Base-by-base conservation (phyloP, 805 yeast species). In the Kazachstania taianensis region DNA sequence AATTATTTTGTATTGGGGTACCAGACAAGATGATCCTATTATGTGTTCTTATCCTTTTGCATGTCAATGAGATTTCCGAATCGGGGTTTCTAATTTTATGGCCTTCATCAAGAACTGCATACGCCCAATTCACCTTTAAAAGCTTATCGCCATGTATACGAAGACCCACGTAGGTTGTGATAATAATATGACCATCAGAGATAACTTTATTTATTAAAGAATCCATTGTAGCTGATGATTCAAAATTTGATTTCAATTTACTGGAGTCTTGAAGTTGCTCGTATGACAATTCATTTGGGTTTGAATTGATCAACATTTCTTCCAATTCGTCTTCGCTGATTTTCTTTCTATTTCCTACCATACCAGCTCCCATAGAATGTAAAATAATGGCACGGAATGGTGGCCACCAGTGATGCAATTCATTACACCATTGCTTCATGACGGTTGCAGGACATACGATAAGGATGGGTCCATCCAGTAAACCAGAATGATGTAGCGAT, bases 341-440 rank as follows among this genome's bases (percentile, higher is more conserved):
- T 2, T 47, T 55, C 26, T 38, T 47, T 31, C 50, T 50, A 9
- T 45, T 55, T 1, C 57, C 48, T 9, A 57, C 52, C 87, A 89
- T 79, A 1, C 95, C 97, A 1, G 85, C 65, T 0, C 98, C 98
- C 32, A 86, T 92, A 1, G 96, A 79, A 55, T 92, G 98, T 22
- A 92, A 60, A 33, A 92, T 84, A 4, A 83, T 75, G 4, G 86
- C 75, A 41, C 98, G 60, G 19, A 92, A 66, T 0, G 96, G 85
- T 3, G 97, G 96, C 97, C 97, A 92, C 98, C 98, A 92, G 33
- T 79, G 72, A 48, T 89, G 97, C 32, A 92, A 74, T 57, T 92
- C 98, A 42, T 79, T 80, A n/a, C 85, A 89, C 98, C 98, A 92
- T 52, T 92, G 98, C 41, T 76, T 81, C 69, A 92, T 64, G 0